Base-by-base conservation (phyloP, 257 asterid genomes). In the Rauvolfia tetraphylla region DNA sequence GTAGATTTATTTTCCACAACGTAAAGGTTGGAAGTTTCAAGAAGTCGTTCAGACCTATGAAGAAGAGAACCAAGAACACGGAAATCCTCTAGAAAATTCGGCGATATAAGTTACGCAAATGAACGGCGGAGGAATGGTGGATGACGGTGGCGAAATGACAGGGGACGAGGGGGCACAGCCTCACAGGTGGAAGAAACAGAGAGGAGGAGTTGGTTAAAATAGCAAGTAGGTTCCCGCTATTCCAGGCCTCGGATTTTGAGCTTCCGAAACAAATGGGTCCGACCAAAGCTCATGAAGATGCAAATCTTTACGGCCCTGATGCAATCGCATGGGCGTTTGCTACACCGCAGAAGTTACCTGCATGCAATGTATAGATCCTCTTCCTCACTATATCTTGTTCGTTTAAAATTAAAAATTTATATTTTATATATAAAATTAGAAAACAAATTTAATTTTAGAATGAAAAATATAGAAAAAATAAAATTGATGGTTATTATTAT, bases 181-280 rank as follows among this genome's bases (percentile, higher is more conserved):
- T 61, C 23, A 61, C 38, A 63, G 79, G 68, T 79, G 86, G 61
- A 44, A 34, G 63, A 36, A 34, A 38, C 11, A 49, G 78, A 0
- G 44, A 2, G 77, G 53, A 5, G 23, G 53, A 49, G 74, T 72
- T 75, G 71, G 85, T 84, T 78, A 51, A 27, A 69, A 51, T 41
- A 61, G 7, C 41, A 68, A 82, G 83, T 83, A 81, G 80, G 88
- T 86, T 86, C 90, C 90, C 91, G 91, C 88, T 80, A 78, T 84
- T 61, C 58, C 29, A 81, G 91, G 84, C 85, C 75, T 82, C 77
- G 69, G 71, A 77, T 82, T 79, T 82, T 83, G 81, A 56, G 73
- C 48, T 53, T 81, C 73, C 80, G n/a, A 46, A 74, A 85, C 57
- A 53, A 33, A 51, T 1, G 53, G 80, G 72, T n/a, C n/a, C n/a